Base-by-base conservation (phyloP, 75 land plant genomes). In the Pseudotsuga menziesii region DNA sequence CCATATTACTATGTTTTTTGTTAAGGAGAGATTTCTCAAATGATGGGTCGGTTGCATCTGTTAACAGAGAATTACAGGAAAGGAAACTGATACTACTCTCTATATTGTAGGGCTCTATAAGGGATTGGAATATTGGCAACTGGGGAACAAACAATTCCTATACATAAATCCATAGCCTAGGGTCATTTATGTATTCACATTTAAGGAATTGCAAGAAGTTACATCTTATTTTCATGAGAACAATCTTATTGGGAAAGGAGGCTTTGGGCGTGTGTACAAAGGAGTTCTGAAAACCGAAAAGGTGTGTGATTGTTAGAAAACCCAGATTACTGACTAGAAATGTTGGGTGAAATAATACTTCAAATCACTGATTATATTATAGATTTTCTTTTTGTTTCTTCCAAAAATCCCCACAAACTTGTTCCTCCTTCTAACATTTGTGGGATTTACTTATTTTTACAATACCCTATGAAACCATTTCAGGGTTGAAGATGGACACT, bases 201-300 rank as follows among this genome's bases (percentile, higher is more conserved):
- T 96, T 25, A 90, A 80, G 80, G 98, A 96, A 80, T 89, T 96
- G 82, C 87, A 86, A 56, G 98, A 91, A 74, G 98, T 95, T 56
- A 94, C 99, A 57, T 75, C 67, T 54, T 78, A 86, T 9, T 96
- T 94, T 75, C 84, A 81, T 55, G 95, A 92, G 56, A 78, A 79
- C 19, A 88, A 89, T 48, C 82, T 94, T 48, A 82, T 96, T 29
- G 99, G 99, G 0, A 93, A 90, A 60, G 99, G 98, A 60, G 99
- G 99, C 11, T 96, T 96, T 77, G 99, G 99, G 2, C 81, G 83
- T 27, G 97, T 96, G 16, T 94, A 94, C 76, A 90, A 81, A 72
- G 97, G 98, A 75, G 87, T 80, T 69, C 82, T 94, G 44, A 86
- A 81, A 75, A 61, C 81, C 54, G 97, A 97, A 76, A 93, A 93